Evolutionary conservation across 345 rosid genomes (phyloP).

Genomic region (Mallotus nudiflorus): DNA sequence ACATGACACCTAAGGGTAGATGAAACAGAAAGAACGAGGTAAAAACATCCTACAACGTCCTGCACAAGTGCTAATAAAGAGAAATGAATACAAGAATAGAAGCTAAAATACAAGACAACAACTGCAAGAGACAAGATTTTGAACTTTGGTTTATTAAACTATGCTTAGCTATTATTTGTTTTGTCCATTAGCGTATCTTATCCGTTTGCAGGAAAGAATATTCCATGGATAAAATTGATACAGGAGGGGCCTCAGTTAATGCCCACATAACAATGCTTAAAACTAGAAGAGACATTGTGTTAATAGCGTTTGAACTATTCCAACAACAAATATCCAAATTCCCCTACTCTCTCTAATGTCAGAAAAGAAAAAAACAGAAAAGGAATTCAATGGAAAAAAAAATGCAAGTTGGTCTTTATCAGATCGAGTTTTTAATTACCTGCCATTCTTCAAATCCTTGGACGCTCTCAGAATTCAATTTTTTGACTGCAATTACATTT

Average conservation of each 20-base stretch:
- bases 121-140: background rate
- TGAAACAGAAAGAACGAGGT: no score
- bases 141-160: background rate
- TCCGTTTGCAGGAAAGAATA: background rate
- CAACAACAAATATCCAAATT: background rate
- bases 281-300: background rate
- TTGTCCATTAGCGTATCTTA: background rate
- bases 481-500: conserved; percentile 79
- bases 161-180: background rate
- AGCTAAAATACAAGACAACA: background rate
- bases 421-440: conserved; percentile 45
- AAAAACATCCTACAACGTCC: no score
- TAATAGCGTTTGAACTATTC: background rate
- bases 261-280: background rate
- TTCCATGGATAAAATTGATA: background rate
- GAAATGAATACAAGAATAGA: background rate
- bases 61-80: background rate
- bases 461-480: conserved; percentile 71
- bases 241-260: background rate
- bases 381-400: no score
- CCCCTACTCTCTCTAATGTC: background rate
- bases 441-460: conserved; percentile 96
- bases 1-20: background rate
- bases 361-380: background rate
- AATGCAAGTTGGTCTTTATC: background rate